A percentile compares a stretch with the other conserved stretches of the same genome.
These are phyloP conservation scores for Grosmannia serpens DNA, from an alignment of 2,329 filamentous ascomycete genomes.

Conservation along the genomic window DNA sequence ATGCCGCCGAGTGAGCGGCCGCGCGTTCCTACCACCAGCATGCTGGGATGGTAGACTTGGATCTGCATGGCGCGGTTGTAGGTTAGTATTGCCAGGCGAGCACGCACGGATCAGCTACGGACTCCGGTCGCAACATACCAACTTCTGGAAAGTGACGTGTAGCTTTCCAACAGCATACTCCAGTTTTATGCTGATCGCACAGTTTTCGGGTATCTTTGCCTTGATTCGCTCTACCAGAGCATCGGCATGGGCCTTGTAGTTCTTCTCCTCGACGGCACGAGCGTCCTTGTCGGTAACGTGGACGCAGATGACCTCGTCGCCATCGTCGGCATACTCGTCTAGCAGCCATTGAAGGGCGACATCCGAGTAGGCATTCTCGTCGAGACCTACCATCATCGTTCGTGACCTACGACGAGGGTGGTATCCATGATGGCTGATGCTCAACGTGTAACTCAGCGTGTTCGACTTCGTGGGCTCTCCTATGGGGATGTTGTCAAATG, in stretches of 20 bases:
- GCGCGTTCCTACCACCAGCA: conserved; percentile 81
- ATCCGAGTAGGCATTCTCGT: conserved; percentile 84
- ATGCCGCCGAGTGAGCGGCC: conserved; percentile 77
- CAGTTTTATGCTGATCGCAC: conserved; percentile 72
- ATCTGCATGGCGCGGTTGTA: conserved; percentile 43
- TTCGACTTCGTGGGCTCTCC: conserved; percentile 49
- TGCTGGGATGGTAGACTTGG: conserved; percentile 80
- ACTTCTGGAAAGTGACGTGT: conserved; percentile 78
- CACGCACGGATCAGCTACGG: not conserved
- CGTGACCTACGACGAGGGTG: conserved; percentile 68
- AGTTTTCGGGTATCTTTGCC: conserved; percentile 64
- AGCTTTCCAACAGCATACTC: conserved; percentile 86
- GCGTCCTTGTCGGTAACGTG: conserved; percentile 77
- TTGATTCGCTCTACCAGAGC: conserved; percentile 65
- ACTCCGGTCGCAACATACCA: conserved; percentile 48
- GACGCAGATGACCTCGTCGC: conserved; percentile 85
- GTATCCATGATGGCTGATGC: conserved; percentile 78
- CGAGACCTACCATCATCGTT: conserved; percentile 82
- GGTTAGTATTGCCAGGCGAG: not conserved
- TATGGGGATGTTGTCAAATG: conserved; percentile 47
- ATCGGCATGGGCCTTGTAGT: conserved; percentile 67
- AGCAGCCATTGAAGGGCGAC: conserved; percentile 88
- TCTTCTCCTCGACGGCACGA: conserved; percentile 52
- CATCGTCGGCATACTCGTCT: conserved; percentile 84
- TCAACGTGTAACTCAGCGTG: conserved; percentile 63